A percentile compares a stretch with the other conserved stretches of the same genome.
These are phyloP conservation scores for Ceratocystis smalleyi DNA, from an alignment of 2,329 filamentous ascomycete species.

Conservation along the genomic window DNA sequence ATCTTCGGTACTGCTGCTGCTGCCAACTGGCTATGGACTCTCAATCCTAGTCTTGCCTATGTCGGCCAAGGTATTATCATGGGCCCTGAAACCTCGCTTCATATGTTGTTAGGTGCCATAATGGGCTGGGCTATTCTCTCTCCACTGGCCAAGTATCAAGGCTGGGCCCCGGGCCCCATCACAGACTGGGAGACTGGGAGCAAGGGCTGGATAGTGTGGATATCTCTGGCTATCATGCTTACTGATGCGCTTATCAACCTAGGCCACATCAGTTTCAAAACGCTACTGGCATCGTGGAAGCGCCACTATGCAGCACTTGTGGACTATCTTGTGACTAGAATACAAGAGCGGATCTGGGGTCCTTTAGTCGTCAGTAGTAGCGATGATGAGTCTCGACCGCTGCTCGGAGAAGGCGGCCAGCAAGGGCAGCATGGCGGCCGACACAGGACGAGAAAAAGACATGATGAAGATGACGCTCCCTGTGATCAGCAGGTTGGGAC, in stretches of 20 bases:
- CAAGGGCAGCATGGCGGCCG: background rate
- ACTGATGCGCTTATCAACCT: slow-evolving; percentile 83
- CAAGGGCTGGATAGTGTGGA: slow-evolving; percentile 98
- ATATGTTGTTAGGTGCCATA: slow-evolving; percentile 84
- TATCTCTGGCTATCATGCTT: slow-evolving; percentile 91
- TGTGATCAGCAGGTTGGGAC: slow-evolving; percentile 64
- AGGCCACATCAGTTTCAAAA: slow-evolving; percentile 56
- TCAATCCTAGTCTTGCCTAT: slow-evolving; percentile 95
- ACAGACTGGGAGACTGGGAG: slow-evolving; percentile 82
- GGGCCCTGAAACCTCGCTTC: slow-evolving; percentile 85
- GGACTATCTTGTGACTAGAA: slow-evolving; percentile 8
- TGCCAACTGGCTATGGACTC: slow-evolving; percentile 75
- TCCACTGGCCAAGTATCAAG: slow-evolving; percentile 66
- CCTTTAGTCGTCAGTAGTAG: background rate
- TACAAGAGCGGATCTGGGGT: slow-evolving; percentile 15
- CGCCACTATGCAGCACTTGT: slow-evolving; percentile 11
- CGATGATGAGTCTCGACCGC: slow-evolving; percentile 9
- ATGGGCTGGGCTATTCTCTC: slow-evolving; percentile 85
- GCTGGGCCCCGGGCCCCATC: slow-evolving; percentile 81
- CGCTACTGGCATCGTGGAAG: slow-evolving; percentile 26
- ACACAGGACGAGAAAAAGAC: background rate
- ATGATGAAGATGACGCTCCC: slow-evolving; percentile 48
- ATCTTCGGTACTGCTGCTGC: slow-evolving; percentile 65
- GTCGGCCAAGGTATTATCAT: slow-evolving; percentile 97
- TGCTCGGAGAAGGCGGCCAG: slow-evolving; percentile 4